A percentile compares a stretch with the other conserved stretches of the same genome.
Evolutionary conservation across 2,329 filamentous ascomycete species (phyloP).

Genomic region (Gnomoniopsis smithogilvyi): DNA sequence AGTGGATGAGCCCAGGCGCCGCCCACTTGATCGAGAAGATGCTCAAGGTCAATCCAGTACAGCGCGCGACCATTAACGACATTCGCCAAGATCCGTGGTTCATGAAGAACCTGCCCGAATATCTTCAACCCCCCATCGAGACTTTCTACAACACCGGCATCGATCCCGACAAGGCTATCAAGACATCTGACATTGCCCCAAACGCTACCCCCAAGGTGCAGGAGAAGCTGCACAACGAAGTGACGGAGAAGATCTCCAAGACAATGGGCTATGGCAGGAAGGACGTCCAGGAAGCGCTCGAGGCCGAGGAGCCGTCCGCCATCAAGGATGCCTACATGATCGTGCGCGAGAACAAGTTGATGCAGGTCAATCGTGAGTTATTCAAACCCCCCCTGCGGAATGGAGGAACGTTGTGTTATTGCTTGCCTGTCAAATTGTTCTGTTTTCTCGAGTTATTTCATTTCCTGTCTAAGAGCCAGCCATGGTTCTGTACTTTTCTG

Average conservation of each 20-base stretch:
- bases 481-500: not conserved
- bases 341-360: conserved; percentile 94
- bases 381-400: not conserved
- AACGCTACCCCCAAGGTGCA: conserved; percentile 75
- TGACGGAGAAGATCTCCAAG: conserved; percentile 93
- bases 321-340: conserved; percentile 99
- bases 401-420: not conserved
- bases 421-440: not conserved
- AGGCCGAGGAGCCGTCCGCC: conserved; percentile 88
- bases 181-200: conserved; percentile 76
- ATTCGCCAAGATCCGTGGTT: conserved; percentile 96
- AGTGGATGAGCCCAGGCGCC: conserved; percentile 85
- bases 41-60: conserved; percentile 92
- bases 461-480: not conserved
- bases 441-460: not conserved
- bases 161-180: conserved; percentile 87
- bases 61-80: conserved; percentile 89
- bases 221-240: conserved; percentile 85
- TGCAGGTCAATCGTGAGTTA: conserved; percentile 86
- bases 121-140: conserved; percentile 82
- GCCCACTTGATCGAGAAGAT: conserved; percentile 82
- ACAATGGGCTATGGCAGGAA: conserved; percentile 96
- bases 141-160: conserved; percentile 94
- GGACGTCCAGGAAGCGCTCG: conserved; percentile 91
- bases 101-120: conserved; percentile 77